Percentiles rank a stretch among this genome's conserved stretches.
Conservation (phyloP, 306 rosid genomes). For the Dicorynia guianensis region DNA sequence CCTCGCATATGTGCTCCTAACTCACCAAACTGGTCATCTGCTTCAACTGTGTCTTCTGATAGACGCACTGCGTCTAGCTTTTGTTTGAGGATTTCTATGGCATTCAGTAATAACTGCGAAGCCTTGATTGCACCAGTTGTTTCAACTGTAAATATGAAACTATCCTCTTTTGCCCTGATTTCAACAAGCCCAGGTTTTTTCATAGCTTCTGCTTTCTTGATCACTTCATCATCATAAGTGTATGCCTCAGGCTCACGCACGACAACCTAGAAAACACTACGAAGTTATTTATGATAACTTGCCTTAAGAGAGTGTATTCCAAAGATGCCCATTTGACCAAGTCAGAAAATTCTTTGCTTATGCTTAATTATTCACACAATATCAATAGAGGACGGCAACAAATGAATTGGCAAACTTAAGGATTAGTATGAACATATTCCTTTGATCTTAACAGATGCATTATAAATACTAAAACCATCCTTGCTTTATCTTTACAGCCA, state of each 20-base stretch:
- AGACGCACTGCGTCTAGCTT: conserved; percentile 73
- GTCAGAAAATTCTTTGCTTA: neutral
- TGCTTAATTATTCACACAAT: neutral
- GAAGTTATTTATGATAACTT: neutral
- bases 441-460: conserved; percentile 20
- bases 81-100: conserved; percentile 68
- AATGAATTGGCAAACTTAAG: neutral
- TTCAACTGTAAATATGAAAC: conserved; percentile 69
- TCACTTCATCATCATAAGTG: conserved; percentile 67
- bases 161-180: conserved; percentile 60
- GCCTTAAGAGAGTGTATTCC: neutral
- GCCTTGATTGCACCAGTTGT: conserved; percentile 58
- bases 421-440: neutral
- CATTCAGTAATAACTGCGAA: conserved; percentile 62
- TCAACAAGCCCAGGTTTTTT: conserved; percentile 71
- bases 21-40: conserved; percentile 76
- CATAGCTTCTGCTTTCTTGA: conserved; percentile 69
- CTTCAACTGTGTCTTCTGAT: conserved; percentile 71
- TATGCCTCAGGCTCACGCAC: conserved; percentile 60
- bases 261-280: conserved; percentile 35
- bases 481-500: conserved; percentile 13
- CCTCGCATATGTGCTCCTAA: conserved; percentile 75
- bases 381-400: neutral
- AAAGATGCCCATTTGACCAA: conserved; percentile 1
- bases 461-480: conserved; percentile 23